Evolutionary conservation across 1,284 basidiomycete species (phyloP).

Genomic region (Psilocybe mexicana): DNA sequence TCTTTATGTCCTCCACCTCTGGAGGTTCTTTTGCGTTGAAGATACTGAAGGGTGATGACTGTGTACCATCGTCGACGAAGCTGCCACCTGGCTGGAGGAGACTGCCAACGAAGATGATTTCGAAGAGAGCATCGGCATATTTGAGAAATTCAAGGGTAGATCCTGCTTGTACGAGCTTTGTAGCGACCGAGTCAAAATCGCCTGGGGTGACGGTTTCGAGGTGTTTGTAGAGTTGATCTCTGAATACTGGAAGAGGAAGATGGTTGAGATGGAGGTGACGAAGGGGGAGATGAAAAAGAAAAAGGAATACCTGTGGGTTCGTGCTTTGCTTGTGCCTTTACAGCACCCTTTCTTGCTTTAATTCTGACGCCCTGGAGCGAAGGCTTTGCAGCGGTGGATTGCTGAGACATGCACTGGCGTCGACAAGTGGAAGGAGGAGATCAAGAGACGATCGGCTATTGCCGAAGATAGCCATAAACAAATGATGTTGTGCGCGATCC

Average conservation of each 20-base stretch:
- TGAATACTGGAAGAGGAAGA: slow-evolving; percentile 67
- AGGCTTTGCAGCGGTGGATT: slow-evolving; percentile 78
- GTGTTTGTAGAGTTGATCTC: slow-evolving; percentile 93
- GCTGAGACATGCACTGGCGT: slow-evolving; percentile 83
- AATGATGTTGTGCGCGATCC: slow-evolving; percentile 8
- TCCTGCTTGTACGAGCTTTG: slow-evolving; percentile 89
- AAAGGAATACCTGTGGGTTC: slow-evolving; percentile 63
- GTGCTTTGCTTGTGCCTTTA: slow-evolving; percentile 88
- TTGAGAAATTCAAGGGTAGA: slow-evolving; percentile 91
- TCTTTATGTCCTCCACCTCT: slow-evolving; percentile 84
- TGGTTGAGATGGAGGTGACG: slow-evolving; percentile 3
- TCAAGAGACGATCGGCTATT: slow-evolving; percentile 23
- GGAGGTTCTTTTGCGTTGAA: slow-evolving; percentile 79
- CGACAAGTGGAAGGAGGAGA: slow-evolving; percentile 29
- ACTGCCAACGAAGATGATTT: slow-evolving; percentile 91
- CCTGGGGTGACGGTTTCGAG: slow-evolving; percentile 82
- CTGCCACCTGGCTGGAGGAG: slow-evolving; percentile 94
- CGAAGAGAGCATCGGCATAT: slow-evolving; percentile 95
- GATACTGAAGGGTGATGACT: slow-evolving; percentile 81
- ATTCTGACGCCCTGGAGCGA: slow-evolving; percentile 86
- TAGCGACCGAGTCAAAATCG: slow-evolving; percentile 83
- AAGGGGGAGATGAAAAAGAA: background rate
- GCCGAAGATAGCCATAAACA: slow-evolving; percentile 23
- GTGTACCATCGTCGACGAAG: slow-evolving; percentile 86
- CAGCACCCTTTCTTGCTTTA: slow-evolving; percentile 85